Evolutionary conservation across 2,329 filamentous ascomycete genomes (phyloP), one percentile per base, ranked within the genome.

Genomic region (Piedraia hortae): DNA sequence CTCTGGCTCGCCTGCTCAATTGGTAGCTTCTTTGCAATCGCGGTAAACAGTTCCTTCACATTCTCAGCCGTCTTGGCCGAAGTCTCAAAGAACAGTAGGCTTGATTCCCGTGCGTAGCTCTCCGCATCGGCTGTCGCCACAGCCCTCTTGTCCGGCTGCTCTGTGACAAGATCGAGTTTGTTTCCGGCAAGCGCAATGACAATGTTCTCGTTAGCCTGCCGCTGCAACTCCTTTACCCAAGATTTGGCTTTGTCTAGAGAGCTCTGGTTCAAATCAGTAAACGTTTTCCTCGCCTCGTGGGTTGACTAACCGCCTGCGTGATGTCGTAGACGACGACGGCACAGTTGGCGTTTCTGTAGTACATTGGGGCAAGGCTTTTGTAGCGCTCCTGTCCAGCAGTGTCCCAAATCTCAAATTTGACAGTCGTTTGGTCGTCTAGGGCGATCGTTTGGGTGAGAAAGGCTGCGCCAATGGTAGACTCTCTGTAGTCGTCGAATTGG

Each of bases 341-440:
- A 53, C 85, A 93, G 62, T 97, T 93, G 37, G 88, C 88, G 47
- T 97, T 97, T 39, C 88, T 61, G 55, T 97, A 97, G 59, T 97
- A 97, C 85, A 97, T 97, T 38, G 85, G 85, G 15, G 85, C 85
- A 34, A 97, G 59, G 7, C 85, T 93, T 59, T 93, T 93, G 62
- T 93, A 97, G 43, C 88, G 67, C 53, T 97, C 85, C 54, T 97
- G 85, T 31, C 85, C 85, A 31, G 85, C 85, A 6, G 85, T 97
- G 51, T 91, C 80, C 80, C 85, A 97, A 45, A 97, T 97, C 53
- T 97, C 85, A 43, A 97, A 97, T 58, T 97, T 97, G 51, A 97
- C 82, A 25, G 85, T 97, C 28, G 85, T 93, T 50, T 67, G 85
- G 45, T 93, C 85, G 47, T 93, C 82, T 49, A 97, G 71, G 26